Conservation (phyloP, 2,329 filamentous ascomycete genomes). For the Catunica adiposa region DNA sequence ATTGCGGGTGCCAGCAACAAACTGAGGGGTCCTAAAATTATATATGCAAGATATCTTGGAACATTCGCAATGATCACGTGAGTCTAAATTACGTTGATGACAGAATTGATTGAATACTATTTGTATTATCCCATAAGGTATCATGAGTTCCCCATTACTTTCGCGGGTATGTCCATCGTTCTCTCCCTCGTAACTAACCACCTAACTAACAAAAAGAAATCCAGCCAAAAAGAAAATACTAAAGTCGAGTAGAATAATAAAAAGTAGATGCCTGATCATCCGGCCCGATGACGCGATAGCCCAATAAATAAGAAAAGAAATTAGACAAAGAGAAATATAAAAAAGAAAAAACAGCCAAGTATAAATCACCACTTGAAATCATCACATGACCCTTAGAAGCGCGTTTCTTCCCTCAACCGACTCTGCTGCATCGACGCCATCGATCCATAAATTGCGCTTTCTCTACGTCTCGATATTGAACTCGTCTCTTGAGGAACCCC, state of each 20-base stretch:
- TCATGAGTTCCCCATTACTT: neutral
- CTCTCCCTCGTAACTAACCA: neutral
- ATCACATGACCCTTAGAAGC: constrained; percentile 21
- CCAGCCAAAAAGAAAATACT: neutral
- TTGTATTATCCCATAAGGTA: neutral
- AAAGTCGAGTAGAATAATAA: neutral
- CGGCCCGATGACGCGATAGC: neutral
- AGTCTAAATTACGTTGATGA: no score
- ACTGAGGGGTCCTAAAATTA: no score
- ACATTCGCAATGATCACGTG: no score
- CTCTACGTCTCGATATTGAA: constrained; percentile 30
- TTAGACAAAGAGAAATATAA: neutral
- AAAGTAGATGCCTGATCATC: no score
- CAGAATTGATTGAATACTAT: neutral
- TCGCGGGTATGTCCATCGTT: no score
- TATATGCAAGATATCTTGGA: no score
- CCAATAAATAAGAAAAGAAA: neutral
- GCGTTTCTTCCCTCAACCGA: constrained; percentile 38
- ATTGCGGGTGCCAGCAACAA: no score
- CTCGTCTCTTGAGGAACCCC: constrained; percentile 11
- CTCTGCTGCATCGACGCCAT: constrained; percentile 30
- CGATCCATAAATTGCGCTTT: constrained; percentile 45
- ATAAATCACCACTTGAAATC: neutral
- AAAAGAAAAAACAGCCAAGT: no score
- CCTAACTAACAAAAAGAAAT: neutral